phyloP scores from a whole-genome alignment of 345 rosid genomes.

The Arabis alpina region DNA sequence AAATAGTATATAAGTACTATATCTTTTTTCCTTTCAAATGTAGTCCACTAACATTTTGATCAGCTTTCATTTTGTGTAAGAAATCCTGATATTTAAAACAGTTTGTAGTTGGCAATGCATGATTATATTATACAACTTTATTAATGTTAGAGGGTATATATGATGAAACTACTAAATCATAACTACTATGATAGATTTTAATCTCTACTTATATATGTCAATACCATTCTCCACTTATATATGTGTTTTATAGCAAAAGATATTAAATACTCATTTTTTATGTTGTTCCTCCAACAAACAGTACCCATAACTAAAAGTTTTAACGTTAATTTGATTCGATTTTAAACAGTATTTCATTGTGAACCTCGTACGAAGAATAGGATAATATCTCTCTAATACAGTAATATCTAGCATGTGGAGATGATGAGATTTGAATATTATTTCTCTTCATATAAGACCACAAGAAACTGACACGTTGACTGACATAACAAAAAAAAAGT shows the following conservation, averaged over 20 bases:
- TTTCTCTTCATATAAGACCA: background rate
- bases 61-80: conserved; percentile 12
- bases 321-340: background rate
- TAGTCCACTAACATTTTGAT: background rate
- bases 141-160: too few species aligned
- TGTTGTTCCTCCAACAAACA: too few species aligned
- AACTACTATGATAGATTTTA: background rate
- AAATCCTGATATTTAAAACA: background rate
- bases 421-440: conserved; percentile 4
- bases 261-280: background rate
- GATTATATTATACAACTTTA: too few species aligned
- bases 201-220: background rate
- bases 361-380: conserved; percentile 26
- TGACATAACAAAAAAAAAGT: background rate
- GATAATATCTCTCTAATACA: background rate
- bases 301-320: too few species aligned
- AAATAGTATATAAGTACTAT: too few species aligned
- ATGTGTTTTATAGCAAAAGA: background rate
- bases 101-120: conserved; percentile 3
- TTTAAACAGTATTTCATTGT: background rate
- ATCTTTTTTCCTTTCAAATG: too few species aligned
- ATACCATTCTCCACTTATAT: background rate
- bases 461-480: conserved; percentile 26
- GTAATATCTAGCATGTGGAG: background rate
- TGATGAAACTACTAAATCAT: too few species aligned